phyloP scores from a whole-genome alignment of 257 asterid genomes.

The Gynochthodes officinalis region DNA sequence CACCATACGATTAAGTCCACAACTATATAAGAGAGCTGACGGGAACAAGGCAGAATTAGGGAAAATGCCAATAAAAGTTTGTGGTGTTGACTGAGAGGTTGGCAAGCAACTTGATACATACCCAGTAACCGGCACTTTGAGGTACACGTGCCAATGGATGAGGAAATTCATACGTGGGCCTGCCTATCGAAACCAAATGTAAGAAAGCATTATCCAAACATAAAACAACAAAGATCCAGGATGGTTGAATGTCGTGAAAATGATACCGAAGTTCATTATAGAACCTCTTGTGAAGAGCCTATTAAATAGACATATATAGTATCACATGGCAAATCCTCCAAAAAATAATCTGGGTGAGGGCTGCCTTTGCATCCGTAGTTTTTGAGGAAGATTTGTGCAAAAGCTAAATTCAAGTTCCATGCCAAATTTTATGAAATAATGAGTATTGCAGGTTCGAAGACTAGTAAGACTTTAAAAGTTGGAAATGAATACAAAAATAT shows the following conservation, averaged over 20 bases:
- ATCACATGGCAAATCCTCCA: background rate
- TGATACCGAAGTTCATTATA: background rate
- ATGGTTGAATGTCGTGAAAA: background rate
- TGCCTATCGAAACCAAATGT: constrained; percentile 44
- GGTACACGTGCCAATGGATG: constrained; percentile 99
- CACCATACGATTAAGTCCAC: constrained; percentile 99
- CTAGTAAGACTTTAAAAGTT: background rate
- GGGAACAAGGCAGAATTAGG: constrained; percentile 13
- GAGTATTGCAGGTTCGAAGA: background rate
- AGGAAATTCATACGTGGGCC: constrained; percentile 97
- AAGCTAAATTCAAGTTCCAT: background rate
- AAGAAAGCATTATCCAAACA: constrained; percentile 14
- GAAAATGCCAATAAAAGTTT: background rate
- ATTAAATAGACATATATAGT: background rate
- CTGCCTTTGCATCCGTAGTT: background rate
- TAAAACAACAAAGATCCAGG: background rate
- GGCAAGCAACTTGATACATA: constrained; percentile 34
- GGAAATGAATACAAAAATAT: background rate
- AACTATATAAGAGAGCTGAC: constrained; percentile 85
- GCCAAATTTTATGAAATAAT: background rate
- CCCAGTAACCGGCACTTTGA: constrained; percentile 98
- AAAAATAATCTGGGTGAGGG: background rate
- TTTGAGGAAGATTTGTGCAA: background rate
- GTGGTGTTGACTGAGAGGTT: constrained; percentile 7
- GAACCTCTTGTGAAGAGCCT: background rate